Base-by-base conservation (phyloP, 2,329 filamentous ascomycete genomes). In the Coniochaeta sp. region DNA sequence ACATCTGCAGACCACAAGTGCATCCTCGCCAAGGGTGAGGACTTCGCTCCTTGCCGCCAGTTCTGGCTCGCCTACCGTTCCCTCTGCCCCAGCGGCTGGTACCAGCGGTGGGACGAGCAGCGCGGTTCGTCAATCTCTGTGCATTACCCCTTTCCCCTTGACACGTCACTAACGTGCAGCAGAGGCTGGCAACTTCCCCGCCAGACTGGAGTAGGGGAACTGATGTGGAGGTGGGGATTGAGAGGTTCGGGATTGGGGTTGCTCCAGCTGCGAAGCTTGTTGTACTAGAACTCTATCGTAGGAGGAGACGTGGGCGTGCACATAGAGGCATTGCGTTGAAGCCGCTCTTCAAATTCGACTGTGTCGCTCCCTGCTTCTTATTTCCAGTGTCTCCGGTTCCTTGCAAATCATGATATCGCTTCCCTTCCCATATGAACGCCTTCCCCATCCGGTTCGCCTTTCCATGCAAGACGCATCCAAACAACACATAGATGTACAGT, bases 51-150 rank as follows among this genome's bases (percentile, higher is more conserved):
- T 60, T 97, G 92, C 87, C 87, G 86, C 68, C 63, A 99, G 92
- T 99, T 99, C 82, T 90, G 85, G 81, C 83, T 95, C 66, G 91
- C 94, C 64, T 99, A 96, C 82, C 87, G 89, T 73, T 96, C 94
- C 62, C 85, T 99, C 61, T 99, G 95, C 87, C 94, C 95, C 64
- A 94, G 88, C 72, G 82, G 84, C 67, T 99, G 94, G 94, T 87
- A 87, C 69, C 76, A 86, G 74, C 84, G 94, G 76, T 99, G 94
- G 94, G 92, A 99, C 69, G 89, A 94, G 67, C 94, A 97, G 81
- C 88, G 94, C 75, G 89, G 90, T 95, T 78, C 69, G 87, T 76
- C 28, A 14, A 28, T 49, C 13, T 20, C 9, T 10, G 28, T 27
- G 14, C 16, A 20, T 7, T 14, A 20, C 4, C 14, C 16, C 24